Conservation (phyloP, 257 asterid species). For the Solanum corneliomulleri region DNA sequence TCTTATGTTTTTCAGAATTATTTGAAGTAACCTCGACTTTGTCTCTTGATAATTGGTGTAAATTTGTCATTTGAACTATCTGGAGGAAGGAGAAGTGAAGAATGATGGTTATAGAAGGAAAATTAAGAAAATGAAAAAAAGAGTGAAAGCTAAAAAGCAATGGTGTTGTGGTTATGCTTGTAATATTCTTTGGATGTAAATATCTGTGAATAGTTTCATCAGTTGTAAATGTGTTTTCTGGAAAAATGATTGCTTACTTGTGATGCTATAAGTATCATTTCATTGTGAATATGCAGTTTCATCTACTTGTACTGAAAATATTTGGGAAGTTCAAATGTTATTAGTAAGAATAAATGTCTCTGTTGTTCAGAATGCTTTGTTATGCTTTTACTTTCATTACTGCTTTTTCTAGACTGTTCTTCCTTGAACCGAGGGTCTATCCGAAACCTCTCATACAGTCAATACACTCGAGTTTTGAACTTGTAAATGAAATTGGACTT, state of each 20-base stretch:
- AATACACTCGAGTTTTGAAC: neutral
- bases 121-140: neutral
- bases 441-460: neutral
- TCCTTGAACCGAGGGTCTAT: neutral
- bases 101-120: neutral
- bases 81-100: neutral
- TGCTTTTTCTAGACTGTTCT: neutral
- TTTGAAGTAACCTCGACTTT: neutral
- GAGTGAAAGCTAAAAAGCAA: neutral
- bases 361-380: neutral
- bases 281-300: neutral
- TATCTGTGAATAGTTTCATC: neutral
- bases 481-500: neutral
- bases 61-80: neutral
- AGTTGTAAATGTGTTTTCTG: neutral
- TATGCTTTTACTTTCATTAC: neutral
- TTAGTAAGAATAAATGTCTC: neutral
- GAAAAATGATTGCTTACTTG: neutral
- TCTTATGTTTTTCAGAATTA: neutral
- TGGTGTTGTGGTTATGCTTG: neutral
- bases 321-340: neutral
- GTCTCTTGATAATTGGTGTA: neutral
- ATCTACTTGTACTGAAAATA: neutral
- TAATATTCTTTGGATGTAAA: slow-evolving; percentile 17
- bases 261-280: neutral